Evolutionary conservation across 2,329 filamentous ascomycete genomes (phyloP), one percentile per base, ranked within the genome.

Genomic region (Epichloe sibirici): DNA sequence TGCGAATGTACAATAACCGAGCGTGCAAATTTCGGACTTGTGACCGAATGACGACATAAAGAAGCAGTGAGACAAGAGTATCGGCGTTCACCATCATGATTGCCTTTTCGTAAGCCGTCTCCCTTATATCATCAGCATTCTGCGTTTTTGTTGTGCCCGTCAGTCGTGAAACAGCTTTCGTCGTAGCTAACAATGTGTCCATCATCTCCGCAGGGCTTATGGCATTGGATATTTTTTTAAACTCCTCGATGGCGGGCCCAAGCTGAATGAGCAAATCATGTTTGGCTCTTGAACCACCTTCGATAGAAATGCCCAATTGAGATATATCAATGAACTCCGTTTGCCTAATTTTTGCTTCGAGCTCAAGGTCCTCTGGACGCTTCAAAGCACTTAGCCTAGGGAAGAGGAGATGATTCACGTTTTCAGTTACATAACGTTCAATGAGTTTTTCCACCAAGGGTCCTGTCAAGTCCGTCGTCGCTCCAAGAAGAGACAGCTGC

Each of bases 251-350:
- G 3, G 88, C 93, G 54, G 81, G 82, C 3, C 80, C 81, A 5
- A 98, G 76, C 49, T 90, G 81, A 25, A 83, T 75, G 3, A 88
- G 82, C 34, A 98, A 76, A 61, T 93, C 86, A 56, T 88, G 82
- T 64, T 95, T 97, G 37, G 83, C 88, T 58, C 77, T 78, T 51
- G 79, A 78, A 0, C 88, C 88, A 45, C 86, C 86, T 55, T 90
- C 86, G 45, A 96, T 88, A 3, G 81, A 76, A 50, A 98, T 90
- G 1, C 93, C 93, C 15, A 98, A 82, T 68, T 98, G 93, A 2
- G 90, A 93, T 51, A 98, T 86, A 67, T 98, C 93, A 52, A 98
- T 83, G 61, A 85, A 87, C 61, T 89, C 83, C 89, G 97, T 97
- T 65, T 95, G 88, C 43, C 87, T 82, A 52, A 96, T 93, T 63